Evolutionary conservation across 768 basidiomycete genomes (phyloP), one percentile per base, ranked within the genome.

Genomic region (Xerocomellus amylosporus): DNA sequence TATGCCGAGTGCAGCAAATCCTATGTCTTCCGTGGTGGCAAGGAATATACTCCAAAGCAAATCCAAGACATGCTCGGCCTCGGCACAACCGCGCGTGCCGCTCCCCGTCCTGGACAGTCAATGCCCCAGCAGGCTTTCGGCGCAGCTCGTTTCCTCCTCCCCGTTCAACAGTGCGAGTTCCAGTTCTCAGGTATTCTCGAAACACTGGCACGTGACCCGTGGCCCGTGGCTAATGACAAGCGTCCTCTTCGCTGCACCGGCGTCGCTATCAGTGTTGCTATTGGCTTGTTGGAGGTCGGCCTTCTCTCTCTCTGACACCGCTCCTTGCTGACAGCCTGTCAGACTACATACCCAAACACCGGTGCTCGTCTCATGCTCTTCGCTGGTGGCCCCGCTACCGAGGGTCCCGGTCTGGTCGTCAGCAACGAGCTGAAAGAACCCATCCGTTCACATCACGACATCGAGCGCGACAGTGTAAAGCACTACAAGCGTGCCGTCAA

Each of bases 361-460:
- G 97, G 97, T 39, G 95, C 88, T 17, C 84, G 96, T 49, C 90
- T 99, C 73, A 96, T 98, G 90, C 70, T 98, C 33, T 98, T 98
- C 66, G 77, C 94, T 36, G 97, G 96, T 62, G 97, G 97, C 28
- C 92, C 97, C 14, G 88, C 89, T 10, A 97, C 96, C 2, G 94
- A 98, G 66, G 97, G 97, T 3, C 97, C 97, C 0, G 97, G 97
- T 17, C 86, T 94, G 85, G 95, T 98, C 31, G 97, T 98, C 52
- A 88, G 82, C 72, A 91, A 91, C 60, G 96, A 98, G 73, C 77
- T 98, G 52, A 90, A 92, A 74, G 97, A 99, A 65, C 93, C 95
- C 2, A 98, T 99, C 58, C 88, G 97, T 49, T 97, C 94, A 8
- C 97, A 99, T 69, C 96, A 98, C 74, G 97, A 99, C 66, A 98